These are phyloP conservation scores for Apiospora phragmitis DNA, from an alignment of 2,329 filamentous ascomycete genomes.

Conservation along the genomic window DNA sequence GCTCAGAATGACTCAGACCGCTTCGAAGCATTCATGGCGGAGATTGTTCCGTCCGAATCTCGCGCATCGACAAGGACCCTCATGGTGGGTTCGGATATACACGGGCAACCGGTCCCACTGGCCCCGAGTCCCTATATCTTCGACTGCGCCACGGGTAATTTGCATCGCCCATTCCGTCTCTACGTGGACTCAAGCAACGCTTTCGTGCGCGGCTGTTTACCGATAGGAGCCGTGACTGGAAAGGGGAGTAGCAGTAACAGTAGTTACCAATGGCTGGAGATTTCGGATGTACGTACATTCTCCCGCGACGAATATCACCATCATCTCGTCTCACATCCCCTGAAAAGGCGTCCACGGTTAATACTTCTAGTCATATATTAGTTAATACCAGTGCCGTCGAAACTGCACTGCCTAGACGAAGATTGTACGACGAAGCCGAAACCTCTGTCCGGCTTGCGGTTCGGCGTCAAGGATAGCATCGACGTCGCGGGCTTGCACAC, in stretches of 20 bases:
- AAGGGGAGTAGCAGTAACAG: neutral
- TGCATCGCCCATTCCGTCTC: slow-evolving; percentile 16
- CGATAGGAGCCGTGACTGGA: neutral
- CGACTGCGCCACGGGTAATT: slow-evolving; percentile 10
- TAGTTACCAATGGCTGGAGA: slow-evolving; percentile 17
- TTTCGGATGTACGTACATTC: slow-evolving; percentile 12
- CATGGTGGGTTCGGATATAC: neutral
- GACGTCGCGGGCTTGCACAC: slow-evolving; percentile 22
- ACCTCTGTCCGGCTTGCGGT: slow-evolving; percentile 19
- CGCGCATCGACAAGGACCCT: neutral
- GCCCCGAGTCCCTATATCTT: slow-evolving; percentile 15
- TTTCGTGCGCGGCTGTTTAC: slow-evolving; percentile 18
- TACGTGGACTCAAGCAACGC: slow-evolving; percentile 20
- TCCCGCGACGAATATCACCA: neutral
- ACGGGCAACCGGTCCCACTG: neutral
- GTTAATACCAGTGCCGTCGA: slow-evolving; percentile 21
- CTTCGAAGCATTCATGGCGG: neutral
- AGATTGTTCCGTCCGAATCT: neutral
- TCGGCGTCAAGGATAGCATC: slow-evolving; percentile 23
- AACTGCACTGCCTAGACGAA: slow-evolving; percentile 4
- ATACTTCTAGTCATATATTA: neutral
- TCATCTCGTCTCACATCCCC: neutral
- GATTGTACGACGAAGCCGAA: neutral
- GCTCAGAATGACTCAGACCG: neutral
- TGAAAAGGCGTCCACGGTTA: no score